These are phyloP conservation scores for Botrytis deweyae DNA, from an alignment of 2,329 filamentous ascomycete genomes.

Conservation along the genomic window DNA sequence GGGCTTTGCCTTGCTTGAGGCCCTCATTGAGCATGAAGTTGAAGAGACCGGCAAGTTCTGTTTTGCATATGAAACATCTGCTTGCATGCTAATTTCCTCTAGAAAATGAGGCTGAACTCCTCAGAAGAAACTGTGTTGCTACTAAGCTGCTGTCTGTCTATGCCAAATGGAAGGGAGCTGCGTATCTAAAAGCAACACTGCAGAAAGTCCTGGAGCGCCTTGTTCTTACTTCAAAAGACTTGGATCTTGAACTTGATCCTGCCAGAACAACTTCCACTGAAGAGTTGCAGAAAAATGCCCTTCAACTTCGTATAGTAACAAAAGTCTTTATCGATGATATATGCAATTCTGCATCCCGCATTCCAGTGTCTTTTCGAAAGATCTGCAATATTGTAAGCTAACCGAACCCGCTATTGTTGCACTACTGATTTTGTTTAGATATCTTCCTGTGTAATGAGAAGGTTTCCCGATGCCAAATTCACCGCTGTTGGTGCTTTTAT, in stretches of 20 bases:
- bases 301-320: constrained; percentile 64
- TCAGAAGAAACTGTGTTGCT: constrained; percentile 68
- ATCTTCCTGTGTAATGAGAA: constrained; percentile 59
- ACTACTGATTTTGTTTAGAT: constrained; percentile 46
- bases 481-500: constrained; percentile 71
- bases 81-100: constrained; percentile 17
- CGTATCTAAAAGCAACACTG: constrained; percentile 62
- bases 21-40: constrained; percentile 66
- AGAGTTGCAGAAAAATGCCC: constrained; percentile 64
- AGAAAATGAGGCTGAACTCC: constrained; percentile 67
- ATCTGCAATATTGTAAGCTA: constrained; percentile 63
- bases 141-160: constrained; percentile 72
- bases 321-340: constrained; percentile 73
- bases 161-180: constrained; percentile 67
- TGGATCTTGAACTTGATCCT: constrained; percentile 68
- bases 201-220: constrained; percentile 66
- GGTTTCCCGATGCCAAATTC: constrained; percentile 69
- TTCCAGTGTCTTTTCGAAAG: constrained; percentile 63
- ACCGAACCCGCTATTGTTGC: neutral
- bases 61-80: neutral
- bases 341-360: constrained; percentile 59
- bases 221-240: constrained; percentile 64
- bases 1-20: constrained; percentile 63
- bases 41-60: constrained; percentile 57
- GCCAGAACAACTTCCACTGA: constrained; percentile 58